phyloP scores from a whole-genome alignment of 2,329 filamentous ascomycete species.

The Helotiales sp. region DNA sequence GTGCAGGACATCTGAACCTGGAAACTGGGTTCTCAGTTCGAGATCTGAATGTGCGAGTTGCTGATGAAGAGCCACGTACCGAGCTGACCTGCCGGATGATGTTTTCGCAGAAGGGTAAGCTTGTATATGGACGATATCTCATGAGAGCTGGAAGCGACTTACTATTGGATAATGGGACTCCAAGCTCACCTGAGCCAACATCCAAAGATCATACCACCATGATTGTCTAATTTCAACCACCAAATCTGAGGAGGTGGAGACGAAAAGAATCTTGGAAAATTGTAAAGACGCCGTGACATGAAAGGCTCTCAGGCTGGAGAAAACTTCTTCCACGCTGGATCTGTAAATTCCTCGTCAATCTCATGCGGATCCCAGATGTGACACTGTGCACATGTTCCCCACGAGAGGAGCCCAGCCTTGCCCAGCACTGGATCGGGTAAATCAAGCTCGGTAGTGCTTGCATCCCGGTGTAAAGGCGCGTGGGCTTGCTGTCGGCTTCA shows the following conservation, averaged over 20 bases:
- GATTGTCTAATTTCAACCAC: not conserved
- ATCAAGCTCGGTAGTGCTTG: not conserved
- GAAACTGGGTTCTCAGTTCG: not conserved
- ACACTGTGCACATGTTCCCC: not conserved
- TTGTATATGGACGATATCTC: not conserved
- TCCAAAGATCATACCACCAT: not conserved
- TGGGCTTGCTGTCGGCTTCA: not conserved
- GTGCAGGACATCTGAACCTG: not conserved
- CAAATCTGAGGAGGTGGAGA: not conserved
- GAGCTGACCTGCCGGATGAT: not conserved
- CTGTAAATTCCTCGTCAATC: not conserved
- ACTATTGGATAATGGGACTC: not conserved
- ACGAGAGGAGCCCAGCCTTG: not conserved
- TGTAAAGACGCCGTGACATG: not conserved
- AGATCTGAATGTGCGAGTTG: not conserved
- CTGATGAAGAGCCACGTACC: not conserved
- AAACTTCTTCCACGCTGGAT: not conserved
- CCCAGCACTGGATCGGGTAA: not conserved
- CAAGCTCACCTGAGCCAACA: not conserved
- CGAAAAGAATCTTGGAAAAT: not conserved
- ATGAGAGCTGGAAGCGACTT: not conserved
- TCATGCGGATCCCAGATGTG: not conserved
- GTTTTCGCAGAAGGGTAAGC: not conserved
- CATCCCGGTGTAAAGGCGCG: not conserved
- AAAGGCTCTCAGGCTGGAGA: not conserved